Percentiles rank a stretch among this genome's conserved stretches.
Evolutionary conservation across 441 rosid species (phyloP).

Genomic region (Raphanus hybrid): DNA sequence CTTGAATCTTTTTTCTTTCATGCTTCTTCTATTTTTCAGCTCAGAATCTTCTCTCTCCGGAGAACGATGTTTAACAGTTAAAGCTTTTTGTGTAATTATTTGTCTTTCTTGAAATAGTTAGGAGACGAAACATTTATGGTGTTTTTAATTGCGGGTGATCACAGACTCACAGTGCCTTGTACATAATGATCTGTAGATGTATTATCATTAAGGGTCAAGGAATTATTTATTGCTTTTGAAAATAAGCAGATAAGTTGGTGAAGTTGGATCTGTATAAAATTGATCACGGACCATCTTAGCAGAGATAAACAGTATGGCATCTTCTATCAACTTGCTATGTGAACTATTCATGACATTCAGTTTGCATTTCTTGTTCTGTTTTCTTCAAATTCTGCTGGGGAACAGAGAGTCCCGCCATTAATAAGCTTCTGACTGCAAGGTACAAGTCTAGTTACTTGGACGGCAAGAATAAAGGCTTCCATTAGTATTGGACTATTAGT

Average conservation of each 20-base stretch:
- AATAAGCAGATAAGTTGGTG: conserved; percentile 26
- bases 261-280: conserved; percentile 15
- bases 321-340: conserved; percentile 3
- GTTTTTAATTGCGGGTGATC: conserved; percentile 3
- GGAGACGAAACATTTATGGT: conserved; percentile 32
- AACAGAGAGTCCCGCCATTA: conserved; percentile 41
- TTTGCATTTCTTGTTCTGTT: conserved; percentile 17
- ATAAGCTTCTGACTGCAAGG: conserved; percentile 22
- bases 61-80: conserved; percentile 26
- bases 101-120: conserved; percentile 27
- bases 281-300: conserved; percentile 23
- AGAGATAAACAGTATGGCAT: conserved; percentile 13
- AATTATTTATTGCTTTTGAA: conserved; percentile 24
- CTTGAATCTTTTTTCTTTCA: conserved; percentile 41
- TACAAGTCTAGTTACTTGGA: conserved; percentile 22
- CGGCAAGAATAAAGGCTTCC: conserved; percentile 2
- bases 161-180: conserved; percentile 20
- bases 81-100: conserved; percentile 22
- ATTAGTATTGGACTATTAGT: too few relatives aligned
- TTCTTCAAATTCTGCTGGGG: conserved; percentile 14
- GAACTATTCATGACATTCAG: background rate
- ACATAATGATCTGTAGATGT: conserved; percentile 26
- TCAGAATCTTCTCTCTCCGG: conserved; percentile 24
- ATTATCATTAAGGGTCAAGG: conserved; percentile 20
- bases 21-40: conserved; percentile 19